Base-by-base conservation (phyloP, 78 protist genomes). In the Capsaspora owczarzaki region DNA sequence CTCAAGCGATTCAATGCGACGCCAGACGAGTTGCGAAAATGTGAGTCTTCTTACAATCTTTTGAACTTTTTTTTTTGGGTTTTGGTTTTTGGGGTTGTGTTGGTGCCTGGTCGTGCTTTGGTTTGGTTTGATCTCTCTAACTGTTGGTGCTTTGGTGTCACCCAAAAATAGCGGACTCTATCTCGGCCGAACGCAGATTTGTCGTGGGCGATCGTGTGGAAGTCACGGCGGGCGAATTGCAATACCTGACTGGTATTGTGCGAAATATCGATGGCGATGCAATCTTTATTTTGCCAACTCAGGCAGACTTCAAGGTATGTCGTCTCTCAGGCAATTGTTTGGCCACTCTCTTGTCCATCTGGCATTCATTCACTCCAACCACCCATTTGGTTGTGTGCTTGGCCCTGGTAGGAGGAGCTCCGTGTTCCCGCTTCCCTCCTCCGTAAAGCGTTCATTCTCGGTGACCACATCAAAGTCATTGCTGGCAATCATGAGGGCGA, bases 391-490 rank as follows among this genome's bases (percentile, higher is more conserved):
- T 46, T 12, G 51, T 12, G 25, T 5, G 51, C 51, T 16, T 40
- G n/a, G n/a, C n/a, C n/a, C n/a, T n/a, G 5, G 16, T 37, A 61
- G 49, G 87, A 87, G 44, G 22, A 47, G 43, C 43, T 87, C 4
- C n/a, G 49, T 19, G 77, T 87, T 41, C 46, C 78, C 42, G 77
- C 83, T 41, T 41, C 61, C 33, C 84, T 83, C 74, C 79, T 87
- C 46, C 82, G 74, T 70, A 87, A 87, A 47, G 79, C 68, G 35
- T 83, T 87, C 79, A 71, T 79, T 42, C 46, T 72, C 74, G 90
- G 90, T 63, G 87, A 82, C 44, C 90, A 87, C 41, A 82, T 87
- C 27, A 87, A 87, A 49, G 90, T 81, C 19, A 87, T 79, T 56
- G 22, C 61, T n/a, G 90, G 90, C 69, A 37, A 79, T 31, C 79